These are phyloP conservation scores for Furcasterigmium furcatum DNA, from an alignment of 2,329 filamentous ascomycete species.

Conservation along the genomic window DNA sequence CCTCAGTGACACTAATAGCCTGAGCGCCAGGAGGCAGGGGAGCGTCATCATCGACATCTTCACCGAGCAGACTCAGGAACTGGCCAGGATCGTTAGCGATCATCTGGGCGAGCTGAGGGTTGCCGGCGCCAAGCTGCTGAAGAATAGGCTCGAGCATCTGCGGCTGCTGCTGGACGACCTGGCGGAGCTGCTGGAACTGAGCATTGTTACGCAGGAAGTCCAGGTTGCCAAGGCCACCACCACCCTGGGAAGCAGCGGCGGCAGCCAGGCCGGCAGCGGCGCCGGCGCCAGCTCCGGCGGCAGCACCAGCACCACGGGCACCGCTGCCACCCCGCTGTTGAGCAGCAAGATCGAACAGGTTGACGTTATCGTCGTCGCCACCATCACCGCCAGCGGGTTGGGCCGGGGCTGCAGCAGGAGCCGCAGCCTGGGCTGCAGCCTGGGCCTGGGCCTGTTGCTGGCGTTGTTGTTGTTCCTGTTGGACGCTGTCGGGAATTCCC, in stretches of 20 bases:
- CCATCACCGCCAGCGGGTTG: slow-evolving; percentile 37
- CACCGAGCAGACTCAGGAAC: slow-evolving; percentile 85
- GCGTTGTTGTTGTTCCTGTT: slow-evolving; percentile 62
- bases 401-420: slow-evolving; percentile 32
- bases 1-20: slow-evolving; percentile 87
- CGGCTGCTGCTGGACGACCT: slow-evolving; percentile 95
- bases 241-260: slow-evolving; percentile 46
- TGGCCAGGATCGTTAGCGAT: slow-evolving; percentile 91
- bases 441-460: slow-evolving; percentile 28
- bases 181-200: slow-evolving; percentile 95
- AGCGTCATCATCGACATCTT: slow-evolving; percentile 81
- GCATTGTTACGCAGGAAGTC: slow-evolving; percentile 94
- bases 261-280: slow-evolving; percentile 40
- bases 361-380: slow-evolving; percentile 64
- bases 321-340: slow-evolving; percentile 56
- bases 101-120: slow-evolving; percentile 88
- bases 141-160: slow-evolving; percentile 98
- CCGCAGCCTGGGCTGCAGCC: slow-evolving; percentile 37
- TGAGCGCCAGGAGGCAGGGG: slow-evolving; percentile 85
- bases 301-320: slow-evolving; percentile 37
- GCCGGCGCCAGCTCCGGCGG: slow-evolving; percentile 35
- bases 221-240: slow-evolving; percentile 67
- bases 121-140: slow-evolving; percentile 91
- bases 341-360: slow-evolving; percentile 90
- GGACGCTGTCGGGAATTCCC: slow-evolving; percentile 87